Evolutionary conservation across 371 early-diverging fungal species (phyloP), one percentile per base, ranked within the genome.

Genomic region (Encephalitozoon intestinalis): DNA sequence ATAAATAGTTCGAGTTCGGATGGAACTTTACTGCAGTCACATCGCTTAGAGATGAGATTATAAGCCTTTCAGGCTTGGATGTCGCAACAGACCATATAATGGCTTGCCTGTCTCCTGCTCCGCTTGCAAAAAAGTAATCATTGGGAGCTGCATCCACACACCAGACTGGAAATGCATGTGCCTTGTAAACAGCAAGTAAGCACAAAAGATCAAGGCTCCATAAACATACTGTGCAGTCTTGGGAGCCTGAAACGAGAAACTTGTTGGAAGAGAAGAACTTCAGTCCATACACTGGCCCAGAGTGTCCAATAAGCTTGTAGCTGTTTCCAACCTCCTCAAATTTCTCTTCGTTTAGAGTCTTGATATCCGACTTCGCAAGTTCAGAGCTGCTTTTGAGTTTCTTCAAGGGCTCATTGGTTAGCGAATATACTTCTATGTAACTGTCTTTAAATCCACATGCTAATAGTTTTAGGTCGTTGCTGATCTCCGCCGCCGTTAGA

Each of bases 91-190:
- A 91, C 95, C 95, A 99, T 58, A 99, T 87, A 63, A 95, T 86
- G 12, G 94, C 92, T 1, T 95, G 96, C 78, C 91, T 88, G 84
- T 99, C 99, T 74, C 92, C 92, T 15, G 92, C 91, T 0, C 94
- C 95, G 0, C 92, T 93, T 4, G 93, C 96, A 87, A 97, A 97
- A 83, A 96, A 97, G 79, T 90, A 89, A 25, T 94, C 94, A 75
- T 89, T 88, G 0, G 91, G 91, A 1, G 92, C 89, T 80, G 94
- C 90, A 58, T 90, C 89, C 0, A 94, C 89, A 79, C 90, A 91
- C 96, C 97, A 99, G 3, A 99, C 88, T 11, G 99, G 98, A 81
- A 93, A 94, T 81, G 91, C 93, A 86, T 97, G 97, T 28, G 95
- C 94, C 81, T 90, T 91, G 87, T 95, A 99, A 50, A 89, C 88